phyloP scores from a whole-genome alignment of 176 grass and related monocot species.

The Oryza rufipogon region DNA sequence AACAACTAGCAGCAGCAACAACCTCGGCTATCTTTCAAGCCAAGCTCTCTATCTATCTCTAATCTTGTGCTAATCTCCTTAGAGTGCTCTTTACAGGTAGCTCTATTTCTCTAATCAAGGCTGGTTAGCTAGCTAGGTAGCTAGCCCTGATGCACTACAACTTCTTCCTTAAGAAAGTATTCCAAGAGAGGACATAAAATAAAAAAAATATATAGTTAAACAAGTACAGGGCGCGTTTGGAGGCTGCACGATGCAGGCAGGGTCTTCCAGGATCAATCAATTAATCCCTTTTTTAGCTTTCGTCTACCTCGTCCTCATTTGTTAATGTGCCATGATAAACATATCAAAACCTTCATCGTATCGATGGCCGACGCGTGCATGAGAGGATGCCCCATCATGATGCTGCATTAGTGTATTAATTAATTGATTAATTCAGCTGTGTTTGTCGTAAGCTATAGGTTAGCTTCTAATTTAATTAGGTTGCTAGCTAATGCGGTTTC shows the following conservation, averaged over 20 bases:
- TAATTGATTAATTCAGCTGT: not conserved
- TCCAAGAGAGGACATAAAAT: not conserved
- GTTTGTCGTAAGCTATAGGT: not conserved
- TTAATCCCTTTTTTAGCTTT: not conserved
- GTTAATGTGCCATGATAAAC: conserved; percentile 16
- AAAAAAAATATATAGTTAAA: conserved; percentile 28
- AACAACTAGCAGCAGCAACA: not conserved
- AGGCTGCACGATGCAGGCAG: not conserved
- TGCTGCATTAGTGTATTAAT: conserved; percentile 13
- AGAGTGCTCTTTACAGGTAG: not conserved
- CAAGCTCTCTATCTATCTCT: not conserved
- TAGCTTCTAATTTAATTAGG: not conserved
- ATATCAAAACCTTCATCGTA: not conserved
- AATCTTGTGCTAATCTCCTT: conserved; percentile 1
- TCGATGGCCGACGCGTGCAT: conserved; percentile 19
- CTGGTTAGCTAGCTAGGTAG: conserved; percentile 12
- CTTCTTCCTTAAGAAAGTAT: conserved; percentile 39
- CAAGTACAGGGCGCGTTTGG: conserved; percentile 22
- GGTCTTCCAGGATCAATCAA: not conserved
- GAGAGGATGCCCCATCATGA: conserved; percentile 11
- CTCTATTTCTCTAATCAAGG: conserved; percentile 20
- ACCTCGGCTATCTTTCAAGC: not conserved
- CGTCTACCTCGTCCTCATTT: conserved; percentile 41
- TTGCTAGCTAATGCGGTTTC: not conserved
- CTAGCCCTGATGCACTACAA: not conserved